phyloP scores from a whole-genome alignment of 495 filamentous ascomycete species.

The Clavariopsis aquatica region DNA sequence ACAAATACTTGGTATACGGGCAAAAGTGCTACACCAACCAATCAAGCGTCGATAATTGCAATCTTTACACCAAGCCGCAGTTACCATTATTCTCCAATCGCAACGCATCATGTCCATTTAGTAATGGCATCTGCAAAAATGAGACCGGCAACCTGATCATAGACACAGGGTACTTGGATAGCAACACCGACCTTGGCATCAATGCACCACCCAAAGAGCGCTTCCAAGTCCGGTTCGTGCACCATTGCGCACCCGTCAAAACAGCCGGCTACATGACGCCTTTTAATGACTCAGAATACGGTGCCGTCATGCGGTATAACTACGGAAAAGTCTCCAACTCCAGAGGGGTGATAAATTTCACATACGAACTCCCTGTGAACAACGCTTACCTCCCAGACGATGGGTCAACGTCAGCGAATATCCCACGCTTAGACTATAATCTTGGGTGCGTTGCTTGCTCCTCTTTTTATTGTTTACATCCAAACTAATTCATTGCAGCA shows the following conservation, averaged over 20 bases:
- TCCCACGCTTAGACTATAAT: neutral
- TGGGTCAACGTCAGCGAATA: neutral
- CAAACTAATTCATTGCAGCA: neutral
- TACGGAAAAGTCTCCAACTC: neutral
- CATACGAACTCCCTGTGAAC: constrained; percentile 13
- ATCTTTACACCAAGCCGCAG: constrained; percentile 12
- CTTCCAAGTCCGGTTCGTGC: constrained; percentile 8
- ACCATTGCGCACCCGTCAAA: constrained; percentile 10
- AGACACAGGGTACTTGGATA: constrained; percentile 20
- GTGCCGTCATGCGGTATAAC: neutral
- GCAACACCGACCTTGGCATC: constrained; percentile 12
- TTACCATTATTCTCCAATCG: neutral
- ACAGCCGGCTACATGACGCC: constrained; percentile 9
- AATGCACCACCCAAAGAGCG: constrained; percentile 16
- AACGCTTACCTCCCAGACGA: constrained; percentile 1
- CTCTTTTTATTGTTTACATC: neutral
- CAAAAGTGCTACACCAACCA: constrained; percentile 24
- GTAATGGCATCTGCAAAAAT: constrained; percentile 4
- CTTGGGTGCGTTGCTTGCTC: neutral
- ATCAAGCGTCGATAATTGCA: constrained; percentile 13
- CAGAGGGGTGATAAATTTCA: neutral
- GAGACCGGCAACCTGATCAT: constrained; percentile 3
- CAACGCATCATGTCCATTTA: constrained; percentile 23
- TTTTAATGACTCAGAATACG: constrained; percentile 1
- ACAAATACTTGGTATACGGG: constrained; percentile 10